A percentile compares a stretch with the other conserved stretches of the same genome.
These are phyloP conservation scores for Rhodotorula sp. DNA, from an alignment of 1,284 basidiomycete species.

Conservation along the genomic window DNA sequence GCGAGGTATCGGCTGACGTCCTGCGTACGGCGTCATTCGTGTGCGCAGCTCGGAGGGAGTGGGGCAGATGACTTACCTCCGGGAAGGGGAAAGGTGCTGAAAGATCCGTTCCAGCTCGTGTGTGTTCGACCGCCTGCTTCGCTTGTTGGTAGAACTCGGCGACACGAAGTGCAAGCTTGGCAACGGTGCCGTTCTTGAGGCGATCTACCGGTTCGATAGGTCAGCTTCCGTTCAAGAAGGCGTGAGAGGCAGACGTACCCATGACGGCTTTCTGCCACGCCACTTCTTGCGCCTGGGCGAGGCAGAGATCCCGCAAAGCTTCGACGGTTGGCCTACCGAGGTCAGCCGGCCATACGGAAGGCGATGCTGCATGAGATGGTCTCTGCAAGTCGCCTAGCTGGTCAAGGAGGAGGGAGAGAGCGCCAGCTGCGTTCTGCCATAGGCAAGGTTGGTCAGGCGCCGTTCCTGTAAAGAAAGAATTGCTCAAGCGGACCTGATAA, in stretches of 20 bases:
- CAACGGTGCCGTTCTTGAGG: conserved; percentile 79
- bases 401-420: conserved; percentile 60
- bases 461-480: not conserved
- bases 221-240: not conserved
- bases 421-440: not conserved
- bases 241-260: conserved; percentile 53
- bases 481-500: conserved; percentile 62
- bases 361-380: conserved; percentile 52
- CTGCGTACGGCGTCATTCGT: conserved; percentile 50
- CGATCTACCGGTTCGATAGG: conserved; percentile 52
- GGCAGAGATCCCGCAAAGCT: conserved; percentile 71
- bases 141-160: conserved; percentile 67
- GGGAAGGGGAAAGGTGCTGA: not conserved
- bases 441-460: not conserved
- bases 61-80: not conserved
- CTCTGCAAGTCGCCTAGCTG: no score
- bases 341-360: conserved; percentile 58
- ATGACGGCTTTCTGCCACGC: conserved; percentile 90
- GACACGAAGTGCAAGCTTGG: conserved; percentile 75
- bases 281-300: conserved; percentile 95
- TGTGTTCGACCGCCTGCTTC: conserved; percentile 37
- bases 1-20: conserved; percentile 78
- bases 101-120: not conserved
- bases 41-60: no score
- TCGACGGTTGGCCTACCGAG: conserved; percentile 63